These are phyloP conservation scores for Stagonosporopsis rhizophila DNA, from an alignment of 2,329 filamentous ascomycete genomes.

Conservation along the genomic window DNA sequence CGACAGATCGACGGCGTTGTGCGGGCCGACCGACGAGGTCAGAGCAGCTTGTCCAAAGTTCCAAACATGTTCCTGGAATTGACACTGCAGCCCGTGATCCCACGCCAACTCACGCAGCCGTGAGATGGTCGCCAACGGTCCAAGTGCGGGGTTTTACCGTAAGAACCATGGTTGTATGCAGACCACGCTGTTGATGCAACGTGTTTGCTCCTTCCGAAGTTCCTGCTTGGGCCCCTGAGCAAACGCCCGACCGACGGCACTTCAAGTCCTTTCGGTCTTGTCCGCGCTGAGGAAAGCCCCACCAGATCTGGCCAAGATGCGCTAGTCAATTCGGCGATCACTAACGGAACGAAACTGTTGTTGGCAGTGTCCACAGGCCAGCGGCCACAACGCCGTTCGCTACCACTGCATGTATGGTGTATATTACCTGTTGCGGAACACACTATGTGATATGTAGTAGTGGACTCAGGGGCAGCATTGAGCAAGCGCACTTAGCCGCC, in stretches of 20 bases:
- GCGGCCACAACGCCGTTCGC: constrained; percentile 8
- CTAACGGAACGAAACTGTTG: constrained; percentile 1
- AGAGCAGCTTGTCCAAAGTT: constrained; percentile 17
- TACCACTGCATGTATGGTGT: constrained; percentile 12
- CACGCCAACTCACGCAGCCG: constrained; percentile 11
- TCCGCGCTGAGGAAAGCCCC: constrained; percentile 2
- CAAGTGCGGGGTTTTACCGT: constrained; percentile 11
- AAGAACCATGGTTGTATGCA: constrained; percentile 2
- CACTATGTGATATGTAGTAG: constrained; percentile 1
- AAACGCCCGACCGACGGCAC: constrained; percentile 4
- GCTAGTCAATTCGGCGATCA: constrained; percentile 2
- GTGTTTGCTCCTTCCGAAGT: not conserved
- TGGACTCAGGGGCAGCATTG: not conserved
- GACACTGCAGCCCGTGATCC: constrained; percentile 13
- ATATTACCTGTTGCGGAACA: constrained; percentile 2
- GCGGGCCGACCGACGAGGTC: constrained; percentile 21
- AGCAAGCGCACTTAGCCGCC: not conserved
- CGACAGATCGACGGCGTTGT: constrained; percentile 20
- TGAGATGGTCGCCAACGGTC: constrained; percentile 8
- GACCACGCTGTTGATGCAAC: constrained; percentile 2
- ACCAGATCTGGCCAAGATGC: constrained; percentile 6
- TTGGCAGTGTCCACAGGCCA: not conserved
- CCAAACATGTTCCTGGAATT: constrained; percentile 14
- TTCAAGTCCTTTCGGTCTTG: constrained; percentile 12
- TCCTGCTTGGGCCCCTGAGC: constrained; percentile 4